Conservation (phyloP, 2,329 filamentous ascomycete species). For the Paracorniculantispora psalliotae region DNA sequence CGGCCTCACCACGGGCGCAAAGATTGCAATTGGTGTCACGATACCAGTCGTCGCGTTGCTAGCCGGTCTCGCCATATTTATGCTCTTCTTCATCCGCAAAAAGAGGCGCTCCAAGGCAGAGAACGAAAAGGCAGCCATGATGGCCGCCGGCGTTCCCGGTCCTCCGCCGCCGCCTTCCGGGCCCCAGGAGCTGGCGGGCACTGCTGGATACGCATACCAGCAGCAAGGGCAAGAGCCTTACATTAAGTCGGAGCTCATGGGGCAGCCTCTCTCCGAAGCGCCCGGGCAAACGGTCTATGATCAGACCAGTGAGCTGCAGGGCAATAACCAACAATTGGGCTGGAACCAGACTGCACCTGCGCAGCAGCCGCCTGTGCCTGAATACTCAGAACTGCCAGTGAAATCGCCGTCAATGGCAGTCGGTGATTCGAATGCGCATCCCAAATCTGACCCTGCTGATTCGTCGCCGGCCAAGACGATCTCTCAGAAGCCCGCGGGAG, state of each 20-base stretch:
- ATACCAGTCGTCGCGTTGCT: neutral
- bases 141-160: neutral
- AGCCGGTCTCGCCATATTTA: neutral
- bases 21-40: neutral
- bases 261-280: neutral
- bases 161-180: neutral
- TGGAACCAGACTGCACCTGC: neutral
- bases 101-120: neutral
- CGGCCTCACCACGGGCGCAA: neutral
- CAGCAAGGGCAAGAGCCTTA: neutral
- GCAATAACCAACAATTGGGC: neutral
- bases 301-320: neutral
- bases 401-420: neutral
- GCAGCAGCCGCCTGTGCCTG: neutral
- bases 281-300: neutral
- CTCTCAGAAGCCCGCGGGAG: neutral
- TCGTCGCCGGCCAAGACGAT: neutral
- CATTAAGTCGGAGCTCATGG: neutral
- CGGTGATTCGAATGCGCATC: neutral
- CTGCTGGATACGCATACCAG: neutral
- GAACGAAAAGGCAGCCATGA: neutral
- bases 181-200: neutral
- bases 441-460: neutral
- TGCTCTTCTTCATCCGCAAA: neutral
- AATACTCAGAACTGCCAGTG: neutral